These are phyloP conservation scores for Suillus clintonianus DNA, from an alignment of 768 basidiomycete species.

Conservation along the genomic window DNA sequence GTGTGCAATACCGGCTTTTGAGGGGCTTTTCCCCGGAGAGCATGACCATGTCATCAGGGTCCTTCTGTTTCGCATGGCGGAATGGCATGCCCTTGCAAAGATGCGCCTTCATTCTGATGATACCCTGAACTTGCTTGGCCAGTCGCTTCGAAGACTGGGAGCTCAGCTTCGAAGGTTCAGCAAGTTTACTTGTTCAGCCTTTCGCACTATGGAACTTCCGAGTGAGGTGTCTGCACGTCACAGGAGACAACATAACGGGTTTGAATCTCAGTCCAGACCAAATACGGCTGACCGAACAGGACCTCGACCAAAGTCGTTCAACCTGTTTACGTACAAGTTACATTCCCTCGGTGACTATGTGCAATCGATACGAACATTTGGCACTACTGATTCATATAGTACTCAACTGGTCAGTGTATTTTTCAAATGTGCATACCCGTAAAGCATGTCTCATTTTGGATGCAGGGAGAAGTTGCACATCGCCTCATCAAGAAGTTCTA, in stretches of 20 bases:
- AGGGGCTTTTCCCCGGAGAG: background rate
- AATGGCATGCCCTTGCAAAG: background rate
- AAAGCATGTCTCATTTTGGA: background rate
- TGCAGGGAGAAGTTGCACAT: background rate
- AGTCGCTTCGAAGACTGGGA: background rate
- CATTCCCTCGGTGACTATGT: background rate
- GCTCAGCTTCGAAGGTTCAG: background rate
- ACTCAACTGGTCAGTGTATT: background rate
- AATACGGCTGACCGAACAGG: background rate
- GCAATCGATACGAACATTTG: background rate
- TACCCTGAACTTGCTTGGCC: background rate
- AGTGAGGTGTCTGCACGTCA: too few relatives aligned
- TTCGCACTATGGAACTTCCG: too few relatives aligned
- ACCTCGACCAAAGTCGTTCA: too few relatives aligned
- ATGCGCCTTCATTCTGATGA: background rate
- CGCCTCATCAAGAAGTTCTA: background rate
- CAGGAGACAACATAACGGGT: too few relatives aligned
- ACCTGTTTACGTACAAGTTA: background rate
- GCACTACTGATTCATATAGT: background rate
- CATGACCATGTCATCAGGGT: background rate
- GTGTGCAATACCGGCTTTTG: background rate
- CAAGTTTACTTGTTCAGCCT: too few relatives aligned
- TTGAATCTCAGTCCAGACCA: background rate
- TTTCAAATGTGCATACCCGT: background rate
- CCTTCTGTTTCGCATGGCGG: background rate